Evolutionary conservation across 108 stramenopile species (phyloP), one percentile per base, ranked within the genome.

Genomic region (Mayamaea pseudoterrestris): DNA sequence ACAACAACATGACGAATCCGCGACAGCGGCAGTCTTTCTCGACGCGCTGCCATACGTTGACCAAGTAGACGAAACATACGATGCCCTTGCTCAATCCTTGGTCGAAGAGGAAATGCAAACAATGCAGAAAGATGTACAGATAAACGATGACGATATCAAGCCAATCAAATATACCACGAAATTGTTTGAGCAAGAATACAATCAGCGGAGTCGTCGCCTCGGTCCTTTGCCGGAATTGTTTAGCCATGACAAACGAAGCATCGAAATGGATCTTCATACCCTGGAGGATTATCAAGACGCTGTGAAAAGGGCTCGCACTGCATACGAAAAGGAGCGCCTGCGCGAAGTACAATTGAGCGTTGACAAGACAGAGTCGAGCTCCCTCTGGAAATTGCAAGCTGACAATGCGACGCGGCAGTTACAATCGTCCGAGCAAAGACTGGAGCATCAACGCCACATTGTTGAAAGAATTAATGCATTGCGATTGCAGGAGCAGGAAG

Each of bases 31-130:
- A n/a, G n/a, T n/a, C 5, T 8, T 44, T 3, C 5, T 72, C 14
- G 81, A 89, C 49, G 69, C 86, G 11, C 60, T 89, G 11, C 79
- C 86, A 2, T 89, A 89, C 59, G 61, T 89, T 7, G 86, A 89
- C 21, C 41, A 58, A 14, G 61, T 76, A 26, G 68, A 83, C 61
- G 71, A 71, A 20, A 71, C 76, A 20, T 83, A 89, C 50, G 86
- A 89, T 50, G 60, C 65, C 18, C 80, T 81, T 47, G 86, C 81
- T 22, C 53, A 80, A 16, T 61, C 79, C 12, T 41, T 89, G 42
- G 74, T 89, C 47, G 86, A 89, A 61, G 76, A 78, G 41, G 76
- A 78, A 37, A 76, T 72, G 71, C 3, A 39, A 20, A 14, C 18
- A 14, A 39, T 39, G 37, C 18, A 14, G 5, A 8, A 14, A 3